Conservation (phyloP, 768 basidiomycete genomes). For the Coprinopsis cinerea region DNA sequence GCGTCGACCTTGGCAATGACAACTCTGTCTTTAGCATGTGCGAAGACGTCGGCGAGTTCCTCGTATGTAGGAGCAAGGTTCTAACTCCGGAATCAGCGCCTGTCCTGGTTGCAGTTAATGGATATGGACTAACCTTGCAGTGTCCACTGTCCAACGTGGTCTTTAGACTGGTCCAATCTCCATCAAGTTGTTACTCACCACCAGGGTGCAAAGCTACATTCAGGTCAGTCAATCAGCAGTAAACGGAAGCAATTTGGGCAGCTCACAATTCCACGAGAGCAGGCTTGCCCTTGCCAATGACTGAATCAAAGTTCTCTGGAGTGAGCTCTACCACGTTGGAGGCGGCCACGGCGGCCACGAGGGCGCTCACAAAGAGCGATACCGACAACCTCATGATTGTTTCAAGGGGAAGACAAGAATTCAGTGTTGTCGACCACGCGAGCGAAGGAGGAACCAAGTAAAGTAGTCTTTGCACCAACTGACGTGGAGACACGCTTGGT, state of each 20-base stretch:
- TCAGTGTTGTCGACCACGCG: too few relatives aligned
- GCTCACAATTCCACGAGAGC: constrained; percentile 91
- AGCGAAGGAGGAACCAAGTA: too few relatives aligned
- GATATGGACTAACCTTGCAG: constrained; percentile 58
- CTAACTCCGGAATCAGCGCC: constrained; percentile 28
- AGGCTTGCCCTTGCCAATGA: constrained; percentile 75
- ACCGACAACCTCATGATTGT: constrained; percentile 53
- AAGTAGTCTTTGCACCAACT: constrained; percentile 27
- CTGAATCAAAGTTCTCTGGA: constrained; percentile 66
- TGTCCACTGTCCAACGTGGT: constrained; percentile 53
- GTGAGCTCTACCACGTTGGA: constrained; percentile 83
- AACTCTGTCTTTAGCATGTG: constrained; percentile 74
- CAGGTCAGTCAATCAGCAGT: constrained; percentile 7
- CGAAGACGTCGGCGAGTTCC: constrained; percentile 83
- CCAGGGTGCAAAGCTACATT: constrained; percentile 77
- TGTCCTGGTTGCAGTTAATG: not conserved
- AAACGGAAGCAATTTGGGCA: constrained; percentile 13
- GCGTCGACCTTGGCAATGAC: constrained; percentile 90
- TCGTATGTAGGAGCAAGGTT: constrained; percentile 87
- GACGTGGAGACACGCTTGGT: constrained; percentile 14
- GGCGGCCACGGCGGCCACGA: constrained; percentile 52
- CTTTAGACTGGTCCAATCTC: not conserved
- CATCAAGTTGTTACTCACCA: constrained; percentile 64
- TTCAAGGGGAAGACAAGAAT: constrained; percentile 15
- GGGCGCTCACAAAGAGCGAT: constrained; percentile 48